Evolutionary conservation across 768 basidiomycete species (phyloP), one percentile per base, ranked within the genome.

Genomic region (Lepiota venenata): DNA sequence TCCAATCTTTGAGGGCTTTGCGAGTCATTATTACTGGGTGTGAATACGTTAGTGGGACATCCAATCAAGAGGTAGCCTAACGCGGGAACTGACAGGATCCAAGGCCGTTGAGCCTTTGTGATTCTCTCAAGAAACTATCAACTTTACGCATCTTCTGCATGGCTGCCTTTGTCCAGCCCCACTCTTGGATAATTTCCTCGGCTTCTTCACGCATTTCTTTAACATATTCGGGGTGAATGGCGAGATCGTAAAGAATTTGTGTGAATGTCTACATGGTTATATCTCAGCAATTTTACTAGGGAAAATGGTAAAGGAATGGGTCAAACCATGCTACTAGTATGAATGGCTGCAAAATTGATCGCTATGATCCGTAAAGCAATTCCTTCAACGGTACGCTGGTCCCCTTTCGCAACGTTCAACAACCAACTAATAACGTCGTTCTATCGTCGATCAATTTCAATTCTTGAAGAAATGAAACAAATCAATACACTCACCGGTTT

Each of bases 61-160:
- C 0, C n/a, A 37, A 49, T 15, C 35, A 4, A 16, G 18, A 12
- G 29, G 4, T 15, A 35, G 4, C 21, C 11, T 4, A 1, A 18
- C 3, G 7, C n/a, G 25, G 36, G 15, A 15, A 32, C 58, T 37
- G n/a, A 25, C 46, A n/a, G 14, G 20, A 43, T n/a, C 32, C 48
- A 12, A 21, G 4, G 16, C 46, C 2, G 4, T 47, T 44, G 21
- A 59, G 35, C 3, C 63, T 42, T 16, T 54, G 56, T 3, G 71
- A 71, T 53, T 78, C 77, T 50, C 71, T 70, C 21, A 78, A 55
- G 58, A 78, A 76, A 51, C 77, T 79, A 51, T 78, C 75, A 15
- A 78, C 41, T 58, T 74, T 72, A 50, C 64, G 63, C 68, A 79
- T 69, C 46, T 72, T 71, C 14, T 59, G 60, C 47, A 77, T 59